Evolutionary conservation across 1,284 basidiomycete genomes (phyloP), one percentile per base, ranked within the genome.

Genomic region (Cryptococcus sp.): DNA sequence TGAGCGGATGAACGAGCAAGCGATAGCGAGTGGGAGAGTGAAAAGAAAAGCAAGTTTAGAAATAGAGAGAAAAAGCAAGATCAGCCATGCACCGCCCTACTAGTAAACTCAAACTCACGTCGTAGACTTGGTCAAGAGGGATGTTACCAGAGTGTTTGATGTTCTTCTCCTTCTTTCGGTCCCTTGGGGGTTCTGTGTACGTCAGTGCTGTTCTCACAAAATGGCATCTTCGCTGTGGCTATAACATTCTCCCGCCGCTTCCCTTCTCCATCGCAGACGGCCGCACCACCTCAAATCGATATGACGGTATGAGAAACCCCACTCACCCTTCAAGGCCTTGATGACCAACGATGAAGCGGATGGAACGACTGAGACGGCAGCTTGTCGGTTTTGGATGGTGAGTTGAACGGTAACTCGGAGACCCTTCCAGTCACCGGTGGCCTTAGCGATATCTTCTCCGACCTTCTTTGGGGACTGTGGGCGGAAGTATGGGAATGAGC

Each of bases 111-210:
- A 51, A 15, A 71, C 75, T 67, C 62, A 77, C 71, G 92, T 95
- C 88, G 76, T 93, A 81, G 74, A 98, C 92, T 80, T 96, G 90
- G 76, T 98, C 95, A 58, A 98, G 83, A 58, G 93, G 77, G 67
- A 99, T 84, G 83, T 98, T 98, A 63, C 96, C 96, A 60, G 81
- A 81, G 85, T 99, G 96, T 79, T 93, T 94, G 82, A 98, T 95
- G 85, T 98, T 98, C 85, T 99, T 99, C 85, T 98, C 93, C 86
- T 99, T 99, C 83, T 99, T 99, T 71, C 96, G 88, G 83, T 98
- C 95, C 77, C 95, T 92, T 71, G 92, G 92, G 66, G 95, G 95
- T 83, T 98, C 94, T 93, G 76, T 32, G 15, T 35, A 15, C 14
- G 46, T 58, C 56, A 58, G 55, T 37, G 44, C 34, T 36, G 13